Conservation (phyloP, 2,329 filamentous ascomycete genomes). For the Juglanconis sp. region DNA sequence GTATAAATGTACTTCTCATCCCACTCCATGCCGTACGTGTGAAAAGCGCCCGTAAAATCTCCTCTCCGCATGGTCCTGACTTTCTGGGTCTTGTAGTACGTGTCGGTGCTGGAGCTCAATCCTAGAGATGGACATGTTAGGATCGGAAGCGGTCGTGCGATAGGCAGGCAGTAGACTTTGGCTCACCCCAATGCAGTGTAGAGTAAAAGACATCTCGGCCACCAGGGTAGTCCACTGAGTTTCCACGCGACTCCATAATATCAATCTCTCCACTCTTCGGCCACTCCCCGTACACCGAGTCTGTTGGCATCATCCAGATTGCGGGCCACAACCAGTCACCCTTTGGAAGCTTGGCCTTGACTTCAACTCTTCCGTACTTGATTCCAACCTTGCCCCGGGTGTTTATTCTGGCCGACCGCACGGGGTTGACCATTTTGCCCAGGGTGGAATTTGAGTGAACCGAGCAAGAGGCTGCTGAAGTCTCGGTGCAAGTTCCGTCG, state of each 20-base stretch:
- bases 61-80: slow-evolving; percentile 32
- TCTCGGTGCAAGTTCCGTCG: slow-evolving; percentile 40
- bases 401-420: slow-evolving; percentile 46
- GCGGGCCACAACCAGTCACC: slow-evolving; percentile 55
- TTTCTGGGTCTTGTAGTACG: slow-evolving; percentile 33
- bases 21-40: slow-evolving; percentile 54
- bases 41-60: slow-evolving; percentile 40
- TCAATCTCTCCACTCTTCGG: slow-evolving; percentile 53
- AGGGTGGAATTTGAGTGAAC: slow-evolving; percentile 39
- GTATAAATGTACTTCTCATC: slow-evolving; percentile 48
- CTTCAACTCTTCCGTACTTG: slow-evolving; percentile 50
- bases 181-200: slow-evolving; percentile 46
- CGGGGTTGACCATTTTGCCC: slow-evolving; percentile 46
- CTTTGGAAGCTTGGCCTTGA: slow-evolving; percentile 48
- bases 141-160: background rate
- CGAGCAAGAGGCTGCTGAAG: slow-evolving; percentile 31
- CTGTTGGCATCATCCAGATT: slow-evolving; percentile 49
- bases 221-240: slow-evolving; percentile 37
- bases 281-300: slow-evolving; percentile 47
- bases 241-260: slow-evolving; percentile 48
- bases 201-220: slow-evolving; percentile 41
- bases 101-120: slow-evolving; percentile 26
- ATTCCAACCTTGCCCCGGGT: slow-evolving; percentile 46
- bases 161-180: background rate
- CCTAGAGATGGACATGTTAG: slow-evolving; percentile 1